These are phyloP conservation scores for Bretschneidera sinensis DNA, from an alignment of 345 rosid species.

Conservation along the genomic window DNA sequence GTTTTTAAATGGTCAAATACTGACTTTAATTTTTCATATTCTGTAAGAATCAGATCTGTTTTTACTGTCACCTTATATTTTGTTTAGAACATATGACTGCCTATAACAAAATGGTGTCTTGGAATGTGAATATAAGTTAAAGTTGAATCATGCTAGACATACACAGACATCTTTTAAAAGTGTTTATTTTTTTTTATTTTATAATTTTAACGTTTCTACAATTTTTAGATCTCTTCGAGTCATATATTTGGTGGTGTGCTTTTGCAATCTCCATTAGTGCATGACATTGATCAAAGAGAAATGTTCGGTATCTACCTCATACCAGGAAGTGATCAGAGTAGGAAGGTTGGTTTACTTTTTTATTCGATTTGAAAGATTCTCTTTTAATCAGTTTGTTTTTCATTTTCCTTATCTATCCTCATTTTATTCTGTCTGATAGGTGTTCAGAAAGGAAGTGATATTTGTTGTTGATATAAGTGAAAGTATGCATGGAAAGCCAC, in stretches of 20 bases:
- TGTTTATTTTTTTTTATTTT: neutral
- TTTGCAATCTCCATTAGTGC: slow-evolving; percentile 67
- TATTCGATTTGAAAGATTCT: neutral
- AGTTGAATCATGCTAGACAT: slow-evolving; percentile 3
- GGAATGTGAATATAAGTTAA: neutral
- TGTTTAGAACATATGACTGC: neutral
- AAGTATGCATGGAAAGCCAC: slow-evolving; percentile 79
- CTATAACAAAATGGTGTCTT: neutral
- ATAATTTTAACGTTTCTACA: slow-evolving; percentile 2
- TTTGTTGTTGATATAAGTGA: slow-evolving; percentile 86
- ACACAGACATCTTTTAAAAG: no score
- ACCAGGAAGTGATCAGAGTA: slow-evolving; percentile 54
- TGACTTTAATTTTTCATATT: slow-evolving; percentile 66
- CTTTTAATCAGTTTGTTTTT: no score
- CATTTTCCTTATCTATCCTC: slow-evolving; percentile 16
- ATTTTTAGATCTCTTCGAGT: slow-evolving; percentile 49
- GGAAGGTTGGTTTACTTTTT: slow-evolving; percentile 44
- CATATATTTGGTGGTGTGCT: slow-evolving; percentile 66
- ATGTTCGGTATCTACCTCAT: slow-evolving; percentile 66
- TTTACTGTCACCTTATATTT: no score
- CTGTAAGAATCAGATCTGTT: slow-evolving; percentile 39
- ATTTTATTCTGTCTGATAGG: slow-evolving; percentile 41
- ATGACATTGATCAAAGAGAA: slow-evolving; percentile 83
- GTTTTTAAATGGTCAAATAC: slow-evolving; percentile 73
- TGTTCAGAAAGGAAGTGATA: slow-evolving; percentile 65